phyloP scores from a whole-genome alignment of 345 rosid species.

The Rhodamnia rubescens region DNA sequence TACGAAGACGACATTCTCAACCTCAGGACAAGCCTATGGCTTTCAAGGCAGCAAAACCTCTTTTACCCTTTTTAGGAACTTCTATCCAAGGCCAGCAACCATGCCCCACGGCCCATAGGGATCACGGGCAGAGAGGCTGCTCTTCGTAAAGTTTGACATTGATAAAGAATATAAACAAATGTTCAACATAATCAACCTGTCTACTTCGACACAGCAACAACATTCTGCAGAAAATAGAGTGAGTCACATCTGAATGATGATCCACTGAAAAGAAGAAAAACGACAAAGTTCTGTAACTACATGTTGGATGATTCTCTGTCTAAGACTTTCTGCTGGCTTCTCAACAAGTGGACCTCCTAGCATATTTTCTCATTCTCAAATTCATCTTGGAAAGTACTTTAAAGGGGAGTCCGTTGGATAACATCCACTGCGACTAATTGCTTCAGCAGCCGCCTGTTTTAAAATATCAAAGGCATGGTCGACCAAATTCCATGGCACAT shows the following conservation, averaged over 20 bases:
- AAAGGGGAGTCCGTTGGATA: slow-evolving; percentile 85
- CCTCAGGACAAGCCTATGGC: not conserved
- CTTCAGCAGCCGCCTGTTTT: slow-evolving; percentile 53
- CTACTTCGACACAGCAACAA: slow-evolving; percentile 84
- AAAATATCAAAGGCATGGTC: not conserved
- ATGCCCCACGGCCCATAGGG: not conserved
- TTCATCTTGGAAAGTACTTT: slow-evolving; percentile 68
- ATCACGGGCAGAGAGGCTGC: not conserved
- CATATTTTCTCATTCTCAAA: slow-evolving; percentile 75
- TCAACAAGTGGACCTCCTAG: slow-evolving; percentile 75
- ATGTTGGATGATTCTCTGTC: slow-evolving; percentile 81
- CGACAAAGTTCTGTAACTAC: slow-evolving; percentile 18
- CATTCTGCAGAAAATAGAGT: slow-evolving; percentile 46
- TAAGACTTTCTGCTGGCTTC: slow-evolving; percentile 84
- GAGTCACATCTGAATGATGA: not conserved
- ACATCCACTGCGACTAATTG: slow-evolving; percentile 93
- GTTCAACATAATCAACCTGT: slow-evolving; percentile 24
- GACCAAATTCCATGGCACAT: not conserved
- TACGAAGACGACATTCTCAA: too few relatives aligned
- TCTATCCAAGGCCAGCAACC: not conserved
- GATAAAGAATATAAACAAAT: not conserved
- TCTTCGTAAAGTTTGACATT: not conserved
- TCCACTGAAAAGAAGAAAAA: not conserved
- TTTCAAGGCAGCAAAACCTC: not conserved
- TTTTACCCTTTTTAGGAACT: not conserved